Base-by-base conservation (phyloP, 495 filamentous ascomycete genomes). In the Oleoguttula mirabilis region DNA sequence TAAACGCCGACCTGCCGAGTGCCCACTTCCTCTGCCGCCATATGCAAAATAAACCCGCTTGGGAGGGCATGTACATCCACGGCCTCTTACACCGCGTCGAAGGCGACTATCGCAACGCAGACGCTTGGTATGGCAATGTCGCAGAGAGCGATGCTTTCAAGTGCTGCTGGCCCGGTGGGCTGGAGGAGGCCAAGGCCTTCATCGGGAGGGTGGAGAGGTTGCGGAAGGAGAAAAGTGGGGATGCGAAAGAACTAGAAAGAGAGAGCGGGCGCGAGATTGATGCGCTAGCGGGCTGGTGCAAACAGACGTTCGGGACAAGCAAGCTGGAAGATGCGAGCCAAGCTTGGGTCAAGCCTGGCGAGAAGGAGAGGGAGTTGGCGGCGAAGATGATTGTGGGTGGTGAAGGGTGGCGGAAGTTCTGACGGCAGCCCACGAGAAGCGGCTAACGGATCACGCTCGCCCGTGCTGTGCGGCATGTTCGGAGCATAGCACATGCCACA, bases 1-100 rank as follows among this genome's bases (percentile, higher is more conserved):
- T 68, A 17, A 68, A 70, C 52, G 43, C 47, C 34, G 66, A 70
- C 48, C 59, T 69, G 3, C 50, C 64, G 0, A 58, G 55, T 38
- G 68, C 66, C 4, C 66, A 70, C 48, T 70, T 70, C 49, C 59
- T 69, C 4, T 50, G 68, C 34, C 57, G 66, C 1, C 60, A 70
- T 44, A 70, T 70, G 66, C 61, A 67, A 50, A 58, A 57, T 15
- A 43, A 57, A 10, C 68, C 65, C 6, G 62, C 65, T 0, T 51
- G 51, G 24, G 68, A 66, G 38, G 65, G 61, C 24, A 70, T 70
- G 67, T 58, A 62, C 31, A 51, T 69, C 12, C 66, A 68, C 39
- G 59, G 55, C 2, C 60, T 71, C 11, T 47, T 71, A 14, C 63
- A 71, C 40, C 54, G 63, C 4, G 55, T 68, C 14, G 68, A 69